Percentiles rank a stretch among this genome's conserved stretches.
Conservation (phyloP, 495 filamentous ascomycete species). For the Aspergillus homomorphus region DNA sequence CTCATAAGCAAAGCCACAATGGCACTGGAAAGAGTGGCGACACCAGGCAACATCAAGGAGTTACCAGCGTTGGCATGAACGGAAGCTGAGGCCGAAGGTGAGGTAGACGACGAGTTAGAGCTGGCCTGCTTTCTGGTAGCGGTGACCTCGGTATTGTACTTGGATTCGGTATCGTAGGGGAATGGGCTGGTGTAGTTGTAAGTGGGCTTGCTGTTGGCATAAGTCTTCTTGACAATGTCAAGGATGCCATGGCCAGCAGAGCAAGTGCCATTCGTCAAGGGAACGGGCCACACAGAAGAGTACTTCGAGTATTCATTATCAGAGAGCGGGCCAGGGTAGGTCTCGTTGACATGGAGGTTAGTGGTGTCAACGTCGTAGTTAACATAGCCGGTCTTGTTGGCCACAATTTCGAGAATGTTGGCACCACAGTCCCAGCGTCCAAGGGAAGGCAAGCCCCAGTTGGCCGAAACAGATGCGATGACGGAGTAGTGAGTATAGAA, state of each 20-base stretch:
- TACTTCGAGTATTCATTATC: slow-evolving; percentile 30
- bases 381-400: slow-evolving; percentile 54
- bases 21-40: neutral
- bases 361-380: slow-evolving; percentile 48
- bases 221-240: slow-evolving; percentile 41
- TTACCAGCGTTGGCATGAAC: slow-evolving; percentile 5
- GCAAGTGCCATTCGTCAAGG: slow-evolving; percentile 37
- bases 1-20: neutral
- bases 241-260: slow-evolving; percentile 47
- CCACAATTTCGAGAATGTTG: slow-evolving; percentile 62
- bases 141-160: slow-evolving; percentile 33
- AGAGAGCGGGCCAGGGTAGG: slow-evolving; percentile 49
- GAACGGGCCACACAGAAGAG: slow-evolving; percentile 39
- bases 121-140: slow-evolving; percentile 23
- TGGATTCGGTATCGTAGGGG: slow-evolving; percentile 34
- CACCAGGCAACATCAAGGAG: slow-evolving; percentile 1
- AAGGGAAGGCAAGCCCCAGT: slow-evolving; percentile 66
- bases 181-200: slow-evolving; percentile 46
- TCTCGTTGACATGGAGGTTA: slow-evolving; percentile 44
- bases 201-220: slow-evolving; percentile 28
- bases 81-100: neutral
- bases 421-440: slow-evolving; percentile 71
- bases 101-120: slow-evolving; percentile 4
- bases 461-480: slow-evolving; percentile 61
- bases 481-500: slow-evolving; percentile 74